Percentiles rank a stretch among this genome's conserved stretches.
phyloP scores from a whole-genome alignment of 352 stramenopile genomes.

The Globisporangium spiculum region DNA sequence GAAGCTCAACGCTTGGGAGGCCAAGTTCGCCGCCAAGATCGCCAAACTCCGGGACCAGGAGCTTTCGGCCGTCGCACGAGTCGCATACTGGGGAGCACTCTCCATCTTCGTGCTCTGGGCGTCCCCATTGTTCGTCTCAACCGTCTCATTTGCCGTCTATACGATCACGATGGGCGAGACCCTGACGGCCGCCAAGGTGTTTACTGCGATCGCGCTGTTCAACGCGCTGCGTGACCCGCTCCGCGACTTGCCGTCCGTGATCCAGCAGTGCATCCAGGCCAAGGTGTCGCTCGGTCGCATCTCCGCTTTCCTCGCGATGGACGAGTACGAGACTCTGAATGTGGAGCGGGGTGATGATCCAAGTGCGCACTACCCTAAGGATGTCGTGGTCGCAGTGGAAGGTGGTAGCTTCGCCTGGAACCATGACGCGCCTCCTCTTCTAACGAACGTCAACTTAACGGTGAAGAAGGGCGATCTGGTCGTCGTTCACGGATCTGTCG shows the following conservation, averaged over 20 bases:
- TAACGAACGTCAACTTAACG: neutral
- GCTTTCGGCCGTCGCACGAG: slow-evolving; percentile 37
- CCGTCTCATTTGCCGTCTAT: slow-evolving; percentile 37
- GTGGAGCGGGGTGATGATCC: neutral
- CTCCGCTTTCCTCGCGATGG: neutral
- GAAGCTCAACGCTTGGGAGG: neutral
- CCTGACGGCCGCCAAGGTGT: slow-evolving; percentile 22
- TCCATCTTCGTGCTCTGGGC: slow-evolving; percentile 44
- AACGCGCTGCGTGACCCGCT: neutral
- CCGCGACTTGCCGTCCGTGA: neutral
- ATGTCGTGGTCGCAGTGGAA: neutral
- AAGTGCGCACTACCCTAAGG: neutral
- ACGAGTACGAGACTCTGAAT: neutral
- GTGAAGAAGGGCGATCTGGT: neutral
- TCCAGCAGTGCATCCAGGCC: neutral
- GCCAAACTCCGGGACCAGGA: slow-evolving; percentile 51
- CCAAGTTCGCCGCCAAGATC: neutral
- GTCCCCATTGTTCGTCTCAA: slow-evolving; percentile 24
- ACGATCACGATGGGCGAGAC: slow-evolving; percentile 27
- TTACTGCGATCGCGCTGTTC: neutral
- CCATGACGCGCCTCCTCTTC: neutral
- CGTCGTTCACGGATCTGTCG: neutral
- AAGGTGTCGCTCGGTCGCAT: neutral
- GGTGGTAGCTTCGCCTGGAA: neutral
- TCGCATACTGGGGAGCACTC: slow-evolving; percentile 48